A percentile compares a stretch with the other conserved stretches of the same genome.
These are phyloP conservation scores for Krasilnikovozyma curviuscula DNA, from an alignment of 768 basidiomycete genomes.

Conservation along the genomic window DNA sequence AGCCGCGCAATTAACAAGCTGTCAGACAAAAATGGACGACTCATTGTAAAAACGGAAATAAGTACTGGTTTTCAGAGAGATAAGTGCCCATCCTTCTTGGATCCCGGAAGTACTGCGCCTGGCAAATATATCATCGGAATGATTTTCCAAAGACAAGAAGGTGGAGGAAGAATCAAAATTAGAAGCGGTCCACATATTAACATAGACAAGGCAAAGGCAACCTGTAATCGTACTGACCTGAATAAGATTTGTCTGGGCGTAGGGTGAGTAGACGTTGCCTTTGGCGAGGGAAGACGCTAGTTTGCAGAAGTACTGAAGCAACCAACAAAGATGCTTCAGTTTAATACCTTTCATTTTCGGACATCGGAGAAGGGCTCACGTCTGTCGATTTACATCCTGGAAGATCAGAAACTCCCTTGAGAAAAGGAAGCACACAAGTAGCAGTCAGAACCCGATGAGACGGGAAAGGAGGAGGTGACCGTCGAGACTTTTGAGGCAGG, in stretches of 20 bases:
- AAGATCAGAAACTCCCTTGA: slow-evolving; percentile 36
- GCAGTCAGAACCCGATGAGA: no score
- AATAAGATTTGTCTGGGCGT: slow-evolving; percentile 57
- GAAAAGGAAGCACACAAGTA: not conserved
- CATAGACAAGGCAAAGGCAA: not conserved
- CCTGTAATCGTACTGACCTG: slow-evolving; percentile 35
- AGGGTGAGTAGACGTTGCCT: slow-evolving; percentile 47
- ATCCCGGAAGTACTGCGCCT: slow-evolving; percentile 81
- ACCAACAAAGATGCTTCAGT: not conserved
- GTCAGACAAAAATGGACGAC: not conserved
- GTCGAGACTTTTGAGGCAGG: not conserved
- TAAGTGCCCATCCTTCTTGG: slow-evolving; percentile 41
- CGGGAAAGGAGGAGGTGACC: not conserved
- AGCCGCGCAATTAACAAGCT: not conserved
- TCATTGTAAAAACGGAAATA: not conserved
- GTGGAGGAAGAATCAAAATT: not conserved
- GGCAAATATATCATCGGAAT: not conserved
- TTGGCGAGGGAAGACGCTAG: slow-evolving; percentile 43
- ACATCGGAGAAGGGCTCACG: not conserved
- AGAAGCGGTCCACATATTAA: not conserved
- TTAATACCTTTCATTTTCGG: not conserved
- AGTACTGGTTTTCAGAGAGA: slow-evolving; percentile 32
- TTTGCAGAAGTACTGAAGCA: slow-evolving; percentile 37
- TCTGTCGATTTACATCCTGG: slow-evolving; percentile 47
- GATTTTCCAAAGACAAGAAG: not conserved